Evolutionary conservation across 805 yeast genomes (phyloP), one percentile per base, ranked within the genome.

Genomic region (Candida ortonii): DNA sequence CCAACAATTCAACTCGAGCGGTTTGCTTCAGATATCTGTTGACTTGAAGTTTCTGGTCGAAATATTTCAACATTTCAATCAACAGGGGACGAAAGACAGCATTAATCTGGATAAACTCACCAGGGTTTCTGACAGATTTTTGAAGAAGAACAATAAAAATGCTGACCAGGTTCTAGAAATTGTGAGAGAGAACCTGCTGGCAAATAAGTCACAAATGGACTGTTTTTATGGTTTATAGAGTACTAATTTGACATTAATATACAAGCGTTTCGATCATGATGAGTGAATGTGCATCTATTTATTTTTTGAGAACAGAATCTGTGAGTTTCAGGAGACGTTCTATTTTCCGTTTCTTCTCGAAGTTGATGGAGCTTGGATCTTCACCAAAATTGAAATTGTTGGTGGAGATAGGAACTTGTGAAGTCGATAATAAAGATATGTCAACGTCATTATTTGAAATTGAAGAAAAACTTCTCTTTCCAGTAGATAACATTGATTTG

Each of bases 131-230:
- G 44, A 36, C n/a, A 46, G 43, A 22, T 47, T 55, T 15, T 19
- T 43, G 22, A 35, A 41, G 15, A 52, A 52, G 22, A 50, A 43
- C 23, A 38, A 40, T 7, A 28, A 38, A 15, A 41, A 49, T 33
- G 25, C 34, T 3, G 35, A 36, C 11, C 40, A 41, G 8, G 39
- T 54, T 9, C 39, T 42, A 6, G 42, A 42, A 9, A 37, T 48
- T 21, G 49, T 53, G 7, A 36, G 36, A n/a, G 28, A 30, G 4
- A 50, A 50, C 30, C 16, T 53, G 16, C 38, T 36, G 13, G 30
- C 33, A 5, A 57, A 55, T 24, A 46, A 52, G 24, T 45, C 57
- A 1, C 57, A 53, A 28, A 46, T 56, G 40, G 53, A 48, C 10
- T 52, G 59, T 36, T 50, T 54, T 33, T 46, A 40, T 26, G 36